A percentile compares a stretch with the other conserved stretches of the same genome.
phyloP scores from a whole-genome alignment of 768 basidiomycete genomes.

The Xerocomellus dryophilus region DNA sequence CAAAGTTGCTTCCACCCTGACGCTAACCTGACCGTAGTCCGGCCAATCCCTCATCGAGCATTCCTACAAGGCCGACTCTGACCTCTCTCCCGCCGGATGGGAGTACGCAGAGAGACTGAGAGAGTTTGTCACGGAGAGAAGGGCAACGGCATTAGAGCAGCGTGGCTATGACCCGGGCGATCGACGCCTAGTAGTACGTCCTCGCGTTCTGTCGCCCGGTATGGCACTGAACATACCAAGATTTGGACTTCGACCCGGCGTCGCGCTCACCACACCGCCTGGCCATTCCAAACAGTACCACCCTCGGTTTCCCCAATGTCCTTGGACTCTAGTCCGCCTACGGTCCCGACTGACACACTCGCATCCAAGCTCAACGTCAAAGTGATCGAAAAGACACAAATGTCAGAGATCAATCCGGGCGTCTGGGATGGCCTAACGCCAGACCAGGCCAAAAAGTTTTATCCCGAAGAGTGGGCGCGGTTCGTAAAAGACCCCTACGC shows the following conservation, averaged over 20 bases:
- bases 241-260: conserved; percentile 97
- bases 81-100: conserved; percentile 92
- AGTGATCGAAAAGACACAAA: conserved; percentile 92
- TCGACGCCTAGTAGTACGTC: conserved; percentile 63
- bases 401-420: conserved; percentile 97
- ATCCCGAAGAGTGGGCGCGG: conserved; percentile 91
- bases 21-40: conserved; percentile 51
- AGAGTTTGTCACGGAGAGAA: conserved; percentile 83
- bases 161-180: conserved; percentile 60
- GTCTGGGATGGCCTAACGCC: conserved; percentile 96
- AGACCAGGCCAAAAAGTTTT: conserved; percentile 83
- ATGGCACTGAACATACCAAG: conserved; percentile 39
- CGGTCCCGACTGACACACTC: not conserved
- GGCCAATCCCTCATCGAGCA: conserved; percentile 99
- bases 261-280: conserved; percentile 91
- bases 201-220: not conserved
- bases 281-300: conserved; percentile 71
- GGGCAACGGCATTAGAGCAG: conserved; percentile 72
- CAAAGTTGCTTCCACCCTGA: not conserved
- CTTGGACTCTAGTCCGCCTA: conserved; percentile 1
- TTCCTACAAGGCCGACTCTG: conserved; percentile 97
- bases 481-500: conserved; percentile 92
- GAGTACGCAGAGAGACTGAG: conserved; percentile 89
- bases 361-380: conserved; percentile 52
- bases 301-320: conserved; percentile 13